Evolutionary conservation across 208 protist genomes (phyloP).

Genomic region (Leishmania tropica): DNA sequence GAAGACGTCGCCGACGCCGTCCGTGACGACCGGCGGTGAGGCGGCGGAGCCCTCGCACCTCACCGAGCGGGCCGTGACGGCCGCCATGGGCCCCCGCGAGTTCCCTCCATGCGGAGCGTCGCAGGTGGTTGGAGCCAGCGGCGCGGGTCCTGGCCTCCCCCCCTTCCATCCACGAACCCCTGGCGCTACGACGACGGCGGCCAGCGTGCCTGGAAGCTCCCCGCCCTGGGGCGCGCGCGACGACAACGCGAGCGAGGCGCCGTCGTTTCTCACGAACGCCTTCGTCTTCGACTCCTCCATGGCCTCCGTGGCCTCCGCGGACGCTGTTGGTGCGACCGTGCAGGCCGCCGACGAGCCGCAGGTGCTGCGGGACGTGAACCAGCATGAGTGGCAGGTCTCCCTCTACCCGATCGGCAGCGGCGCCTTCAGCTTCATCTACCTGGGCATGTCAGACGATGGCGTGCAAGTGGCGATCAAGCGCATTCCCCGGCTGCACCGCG

Average conservation of each 20-base stretch:
- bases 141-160: slow-evolving; percentile 10
- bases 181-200: neutral
- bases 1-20: slow-evolving; percentile 1
- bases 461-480: slow-evolving; percentile 86
- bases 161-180: slow-evolving; percentile 9
- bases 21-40: slow-evolving; percentile 12
- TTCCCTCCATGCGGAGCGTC: neutral
- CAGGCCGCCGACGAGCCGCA: slow-evolving; percentile 46
- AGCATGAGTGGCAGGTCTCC: slow-evolving; percentile 62
- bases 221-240: slow-evolving; percentile 4
- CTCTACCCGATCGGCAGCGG: slow-evolving; percentile 66
- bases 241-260: slow-evolving; percentile 20
- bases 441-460: slow-evolving; percentile 72
- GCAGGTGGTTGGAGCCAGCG: neutral
- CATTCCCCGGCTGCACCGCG: slow-evolving; percentile 61
- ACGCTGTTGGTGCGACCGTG: slow-evolving; percentile 22
- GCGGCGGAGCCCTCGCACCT: slow-evolving; percentile 22
- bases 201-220: slow-evolving; percentile 24
- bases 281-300: slow-evolving; percentile 33
- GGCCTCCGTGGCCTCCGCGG: slow-evolving; percentile 14
- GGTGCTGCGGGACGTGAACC: slow-evolving; percentile 56
- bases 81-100: slow-evolving; percentile 23
- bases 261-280: slow-evolving; percentile 30
- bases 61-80: slow-evolving; percentile 25
- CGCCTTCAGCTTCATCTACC: slow-evolving; percentile 72